phyloP scores from a whole-genome alignment of 2,329 filamentous ascomycete species.

The Periconia digitata region DNA sequence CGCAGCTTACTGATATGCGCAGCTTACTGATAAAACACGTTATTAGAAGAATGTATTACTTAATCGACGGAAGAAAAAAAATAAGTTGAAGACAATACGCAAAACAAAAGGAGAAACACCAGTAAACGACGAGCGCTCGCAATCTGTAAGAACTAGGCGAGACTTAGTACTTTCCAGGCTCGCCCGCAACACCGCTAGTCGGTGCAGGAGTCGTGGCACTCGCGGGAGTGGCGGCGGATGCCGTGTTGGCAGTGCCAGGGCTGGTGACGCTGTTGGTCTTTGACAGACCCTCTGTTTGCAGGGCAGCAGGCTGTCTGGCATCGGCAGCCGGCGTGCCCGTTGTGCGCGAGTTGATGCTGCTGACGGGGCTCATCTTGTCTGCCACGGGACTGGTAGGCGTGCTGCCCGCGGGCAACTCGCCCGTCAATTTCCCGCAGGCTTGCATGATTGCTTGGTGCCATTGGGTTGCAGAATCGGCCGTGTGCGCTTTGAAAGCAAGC shows the following conservation, averaged over 20 bases:
- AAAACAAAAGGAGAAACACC: too few relatives aligned
- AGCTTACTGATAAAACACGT: too few relatives aligned
- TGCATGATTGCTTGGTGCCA: conserved; percentile 77
- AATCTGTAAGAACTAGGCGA: too few relatives aligned
- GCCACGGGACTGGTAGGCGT: conserved; percentile 40
- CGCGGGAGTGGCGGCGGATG: conserved; percentile 7
- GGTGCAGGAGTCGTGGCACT: conserved; percentile 19
- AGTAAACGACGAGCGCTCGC: too few relatives aligned
- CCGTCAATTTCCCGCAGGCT: conserved; percentile 56
- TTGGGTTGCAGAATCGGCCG: conserved; percentile 74
- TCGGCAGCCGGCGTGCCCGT: conserved; percentile 10
- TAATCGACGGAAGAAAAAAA: too few relatives aligned
- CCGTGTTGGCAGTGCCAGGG: conserved; percentile 12
- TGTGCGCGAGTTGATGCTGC: too few relatives aligned
- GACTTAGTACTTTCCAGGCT: conserved; percentile 38
- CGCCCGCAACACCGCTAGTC: conserved; percentile 26
- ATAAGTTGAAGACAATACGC: too few relatives aligned
- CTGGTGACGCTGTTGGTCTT: conserved; percentile 19
- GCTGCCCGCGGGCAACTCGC: conserved; percentile 41
- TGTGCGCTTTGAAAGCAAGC: conserved; percentile 84
- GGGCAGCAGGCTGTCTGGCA: conserved; percentile 25
- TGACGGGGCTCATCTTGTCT: not conserved
- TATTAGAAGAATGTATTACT: too few relatives aligned
- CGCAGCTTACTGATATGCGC: too few relatives aligned
- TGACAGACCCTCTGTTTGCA: conserved; percentile 37